Percentiles rank a stretch among this genome's conserved stretches.
These are phyloP conservation scores for Russula sp. DNA, from an alignment of 768 basidiomycete genomes.

Conservation along the genomic window DNA sequence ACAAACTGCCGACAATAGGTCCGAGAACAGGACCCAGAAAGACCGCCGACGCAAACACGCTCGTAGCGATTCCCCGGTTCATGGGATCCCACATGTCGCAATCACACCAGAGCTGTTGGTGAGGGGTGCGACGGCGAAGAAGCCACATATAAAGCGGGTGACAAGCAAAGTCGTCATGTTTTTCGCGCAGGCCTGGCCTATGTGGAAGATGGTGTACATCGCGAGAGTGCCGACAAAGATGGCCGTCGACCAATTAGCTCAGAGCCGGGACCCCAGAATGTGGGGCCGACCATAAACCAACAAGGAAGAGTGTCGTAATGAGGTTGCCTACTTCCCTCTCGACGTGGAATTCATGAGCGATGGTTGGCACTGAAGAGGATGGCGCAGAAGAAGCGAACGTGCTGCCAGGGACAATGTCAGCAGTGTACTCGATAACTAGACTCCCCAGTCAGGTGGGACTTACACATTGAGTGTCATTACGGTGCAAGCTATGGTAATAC, in stretches of 20 bases:
- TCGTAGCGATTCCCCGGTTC: slow-evolving; percentile 31
- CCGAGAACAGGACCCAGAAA: slow-evolving; percentile 34
- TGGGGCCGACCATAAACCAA: slow-evolving; percentile 31
- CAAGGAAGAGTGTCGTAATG: slow-evolving; percentile 28
- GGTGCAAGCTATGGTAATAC: slow-evolving; percentile 15
- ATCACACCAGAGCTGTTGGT: slow-evolving; percentile 32
- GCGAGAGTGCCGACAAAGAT: slow-evolving; percentile 20
- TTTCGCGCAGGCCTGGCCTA: slow-evolving; percentile 24
- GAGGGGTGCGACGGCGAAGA: slow-evolving; percentile 32
- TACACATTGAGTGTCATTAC: slow-evolving; percentile 27
- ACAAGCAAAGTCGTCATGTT: slow-evolving; percentile 28
- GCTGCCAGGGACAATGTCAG: slow-evolving; percentile 1
- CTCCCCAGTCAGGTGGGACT: background rate
- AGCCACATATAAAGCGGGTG: slow-evolving; percentile 33
- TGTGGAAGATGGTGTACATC: slow-evolving; percentile 17
- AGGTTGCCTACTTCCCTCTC: slow-evolving; percentile 32
- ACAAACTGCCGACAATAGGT: slow-evolving; percentile 33
- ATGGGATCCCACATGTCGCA: slow-evolving; percentile 33
- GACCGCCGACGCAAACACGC: slow-evolving; percentile 28
- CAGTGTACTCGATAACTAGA: background rate
- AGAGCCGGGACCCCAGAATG: slow-evolving; percentile 31
- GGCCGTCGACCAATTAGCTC: slow-evolving; percentile 30
- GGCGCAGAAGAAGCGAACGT: slow-evolving; percentile 35
- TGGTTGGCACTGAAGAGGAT: slow-evolving; percentile 17
- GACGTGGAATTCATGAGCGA: slow-evolving; percentile 29